phyloP scores from a whole-genome alignment of 805 yeast species.

The Zygoascus ofunaensis region DNA sequence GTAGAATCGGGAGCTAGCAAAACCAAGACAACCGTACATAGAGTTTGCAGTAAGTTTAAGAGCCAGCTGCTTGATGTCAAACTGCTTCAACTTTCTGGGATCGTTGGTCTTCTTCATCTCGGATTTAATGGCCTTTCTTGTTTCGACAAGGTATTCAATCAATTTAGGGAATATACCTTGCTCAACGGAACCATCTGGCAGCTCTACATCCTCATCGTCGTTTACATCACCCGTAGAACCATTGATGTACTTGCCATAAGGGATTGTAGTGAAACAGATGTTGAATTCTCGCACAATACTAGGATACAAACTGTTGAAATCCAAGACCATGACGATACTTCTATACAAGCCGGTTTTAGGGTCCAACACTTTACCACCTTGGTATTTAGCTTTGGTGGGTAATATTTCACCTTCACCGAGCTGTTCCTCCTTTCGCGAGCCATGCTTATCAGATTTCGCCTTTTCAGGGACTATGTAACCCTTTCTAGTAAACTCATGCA shows the following conservation, averaged over 20 bases:
- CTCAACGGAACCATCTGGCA: slow-evolving; percentile 48
- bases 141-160: slow-evolving; percentile 70
- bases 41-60: slow-evolving; percentile 95
- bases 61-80: slow-evolving; percentile 93
- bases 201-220: slow-evolving; percentile 52
- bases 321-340: slow-evolving; percentile 87
- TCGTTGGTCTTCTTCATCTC: slow-evolving; percentile 56
- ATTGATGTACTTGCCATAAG: slow-evolving; percentile 38
- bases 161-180: slow-evolving; percentile 85
- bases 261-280: slow-evolving; percentile 93
- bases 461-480: slow-evolving; percentile 86
- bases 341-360: slow-evolving; percentile 94
- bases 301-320: slow-evolving; percentile 94
- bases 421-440: slow-evolving; percentile 18
- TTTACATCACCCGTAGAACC: slow-evolving; percentile 28
- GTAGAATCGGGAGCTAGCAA: slow-evolving; percentile 81
- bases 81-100: slow-evolving; percentile 53
- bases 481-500: slow-evolving; percentile 80
- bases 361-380: slow-evolving; percentile 93
- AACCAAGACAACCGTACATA: slow-evolving; percentile 99
- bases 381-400: slow-evolving; percentile 39
- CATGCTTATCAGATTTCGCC: slow-evolving; percentile 35
- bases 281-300: slow-evolving; percentile 95
- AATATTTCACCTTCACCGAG: slow-evolving; percentile 40
- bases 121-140: slow-evolving; percentile 89